These are phyloP conservation scores for Singerocomus inundabilis DNA, from an alignment of 1,284 basidiomycete species.

Conservation along the genomic window DNA sequence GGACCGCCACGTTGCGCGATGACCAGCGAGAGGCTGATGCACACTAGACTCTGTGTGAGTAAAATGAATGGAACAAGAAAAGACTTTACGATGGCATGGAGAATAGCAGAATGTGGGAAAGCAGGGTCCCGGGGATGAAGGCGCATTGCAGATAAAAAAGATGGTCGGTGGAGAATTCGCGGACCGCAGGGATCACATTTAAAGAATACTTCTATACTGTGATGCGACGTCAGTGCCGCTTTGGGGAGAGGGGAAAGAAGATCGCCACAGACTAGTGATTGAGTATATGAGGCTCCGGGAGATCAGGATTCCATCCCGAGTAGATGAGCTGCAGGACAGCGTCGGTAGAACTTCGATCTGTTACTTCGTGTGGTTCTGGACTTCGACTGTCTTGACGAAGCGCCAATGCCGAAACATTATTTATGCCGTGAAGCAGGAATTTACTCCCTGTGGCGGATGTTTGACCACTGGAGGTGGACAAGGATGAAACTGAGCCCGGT, in stretches of 20 bases:
- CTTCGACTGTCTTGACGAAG: slow-evolving; percentile 49
- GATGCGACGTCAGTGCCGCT: slow-evolving; percentile 5
- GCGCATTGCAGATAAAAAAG: slow-evolving; percentile 74
- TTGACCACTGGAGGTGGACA: slow-evolving; percentile 19
- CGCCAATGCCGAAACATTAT: slow-evolving; percentile 5
- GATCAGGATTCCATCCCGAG: slow-evolving; percentile 78
- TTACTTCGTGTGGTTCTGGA: slow-evolving; percentile 44
- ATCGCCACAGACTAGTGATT: slow-evolving; percentile 63
- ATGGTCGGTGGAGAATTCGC: slow-evolving; percentile 71
- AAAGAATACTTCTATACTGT: slow-evolving; percentile 77
- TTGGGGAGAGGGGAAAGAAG: slow-evolving; percentile 4
- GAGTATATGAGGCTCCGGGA: slow-evolving; percentile 68
- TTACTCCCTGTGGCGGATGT: slow-evolving; percentile 8
- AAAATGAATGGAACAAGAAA: background rate
- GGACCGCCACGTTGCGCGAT: slow-evolving; percentile 59
- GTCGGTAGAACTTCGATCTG: slow-evolving; percentile 41
- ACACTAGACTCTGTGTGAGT: slow-evolving; percentile 51
- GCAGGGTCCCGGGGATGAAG: slow-evolving; percentile 70
- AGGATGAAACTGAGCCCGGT: slow-evolving; percentile 28
- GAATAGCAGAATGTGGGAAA: slow-evolving; percentile 78
- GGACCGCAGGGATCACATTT: slow-evolving; percentile 81
- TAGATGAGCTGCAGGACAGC: slow-evolving; percentile 63
- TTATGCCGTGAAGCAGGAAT: slow-evolving; percentile 1
- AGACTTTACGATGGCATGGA: slow-evolving; percentile 71
- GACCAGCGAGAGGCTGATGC: slow-evolving; percentile 83